Conservation (phyloP, 169 alveolate genomes). For the Eimeria brunetti region DNA sequence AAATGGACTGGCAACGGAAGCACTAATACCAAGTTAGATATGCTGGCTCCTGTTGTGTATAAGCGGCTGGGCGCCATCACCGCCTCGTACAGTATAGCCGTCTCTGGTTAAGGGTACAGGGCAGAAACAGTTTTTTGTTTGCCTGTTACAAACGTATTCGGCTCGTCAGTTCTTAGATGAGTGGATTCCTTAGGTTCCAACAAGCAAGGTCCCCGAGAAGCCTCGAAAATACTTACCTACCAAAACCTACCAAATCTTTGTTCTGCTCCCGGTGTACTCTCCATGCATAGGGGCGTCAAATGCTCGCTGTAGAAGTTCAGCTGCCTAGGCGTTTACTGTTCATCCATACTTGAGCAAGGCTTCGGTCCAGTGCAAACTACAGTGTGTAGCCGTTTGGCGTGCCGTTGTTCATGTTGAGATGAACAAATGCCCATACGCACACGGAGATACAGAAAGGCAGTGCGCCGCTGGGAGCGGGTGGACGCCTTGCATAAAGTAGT, state of each 20-base stretch:
- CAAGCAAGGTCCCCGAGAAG: neutral
- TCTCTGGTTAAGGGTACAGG: neutral
- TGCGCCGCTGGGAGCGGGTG: neutral
- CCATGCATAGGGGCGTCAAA: neutral
- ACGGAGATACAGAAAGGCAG: neutral
- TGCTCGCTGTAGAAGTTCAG: neutral
- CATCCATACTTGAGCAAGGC: too few species aligned
- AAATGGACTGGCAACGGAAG: neutral
- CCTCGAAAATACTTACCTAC: neutral
- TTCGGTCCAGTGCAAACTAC: too few species aligned
- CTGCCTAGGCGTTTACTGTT: neutral
- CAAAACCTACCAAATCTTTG: neutral
- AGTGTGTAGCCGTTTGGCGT: neutral
- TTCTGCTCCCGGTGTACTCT: neutral
- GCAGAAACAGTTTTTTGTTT: neutral
- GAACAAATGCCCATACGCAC: neutral
- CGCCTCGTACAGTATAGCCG: neutral
- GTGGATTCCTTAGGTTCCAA: neutral
- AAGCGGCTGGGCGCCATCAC: neutral
- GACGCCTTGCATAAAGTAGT: neutral
- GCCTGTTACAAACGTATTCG: neutral
- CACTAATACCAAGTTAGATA: neutral
- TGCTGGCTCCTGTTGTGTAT: neutral
- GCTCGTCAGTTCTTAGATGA: neutral
- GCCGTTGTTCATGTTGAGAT: neutral